Evolutionary conservation across 257 asterid species (phyloP).

Genomic region (Catharanthus roseus): DNA sequence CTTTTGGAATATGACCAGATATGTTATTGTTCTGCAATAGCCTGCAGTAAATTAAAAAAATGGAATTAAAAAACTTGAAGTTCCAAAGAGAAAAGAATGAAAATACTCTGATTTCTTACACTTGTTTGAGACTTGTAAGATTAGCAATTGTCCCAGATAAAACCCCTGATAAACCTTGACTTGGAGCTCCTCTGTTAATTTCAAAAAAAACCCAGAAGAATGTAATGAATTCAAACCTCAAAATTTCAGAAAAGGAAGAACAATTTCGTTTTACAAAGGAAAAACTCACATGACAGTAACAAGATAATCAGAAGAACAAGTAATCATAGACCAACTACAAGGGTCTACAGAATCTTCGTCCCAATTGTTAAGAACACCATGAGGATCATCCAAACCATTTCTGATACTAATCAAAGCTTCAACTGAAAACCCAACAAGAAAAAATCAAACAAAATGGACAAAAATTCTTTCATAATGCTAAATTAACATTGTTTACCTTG

Average conservation of each 20-base stretch:
- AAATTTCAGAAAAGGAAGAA: too few relatives aligned
- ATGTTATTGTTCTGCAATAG: constrained; percentile 78
- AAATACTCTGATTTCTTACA: constrained; percentile 42
- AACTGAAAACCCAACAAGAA: constrained; percentile 28
- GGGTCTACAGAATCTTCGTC: constrained; percentile 95
- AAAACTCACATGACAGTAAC: constrained; percentile 72
- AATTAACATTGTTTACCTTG: constrained; percentile 46
- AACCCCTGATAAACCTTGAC: constrained; percentile 90
- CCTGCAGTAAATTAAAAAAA: constrained; percentile 29
- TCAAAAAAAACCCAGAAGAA: constrained; percentile 6
- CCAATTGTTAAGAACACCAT: constrained; percentile 84
- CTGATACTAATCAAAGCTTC: constrained; percentile 66
- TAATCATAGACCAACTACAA: constrained; percentile 95
- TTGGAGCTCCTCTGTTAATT: constrained; percentile 78
- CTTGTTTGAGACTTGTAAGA: constrained; percentile 90
- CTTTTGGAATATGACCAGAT: constrained; percentile 78
- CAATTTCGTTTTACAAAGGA: too few relatives aligned
- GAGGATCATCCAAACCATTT: constrained; percentile 60
- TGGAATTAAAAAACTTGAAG: constrained; percentile 5
- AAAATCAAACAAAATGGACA: neutral
- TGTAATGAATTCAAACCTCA: neutral
- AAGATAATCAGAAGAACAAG: constrained; percentile 78
- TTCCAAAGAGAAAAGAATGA: neutral
- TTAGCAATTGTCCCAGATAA: constrained; percentile 72
- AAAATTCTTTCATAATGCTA: neutral